A percentile compares a stretch with the other conserved stretches of the same genome.
These are phyloP conservation scores for Mrakia gelida DNA, from an alignment of 768 basidiomycete genomes.

Conservation along the genomic window DNA sequence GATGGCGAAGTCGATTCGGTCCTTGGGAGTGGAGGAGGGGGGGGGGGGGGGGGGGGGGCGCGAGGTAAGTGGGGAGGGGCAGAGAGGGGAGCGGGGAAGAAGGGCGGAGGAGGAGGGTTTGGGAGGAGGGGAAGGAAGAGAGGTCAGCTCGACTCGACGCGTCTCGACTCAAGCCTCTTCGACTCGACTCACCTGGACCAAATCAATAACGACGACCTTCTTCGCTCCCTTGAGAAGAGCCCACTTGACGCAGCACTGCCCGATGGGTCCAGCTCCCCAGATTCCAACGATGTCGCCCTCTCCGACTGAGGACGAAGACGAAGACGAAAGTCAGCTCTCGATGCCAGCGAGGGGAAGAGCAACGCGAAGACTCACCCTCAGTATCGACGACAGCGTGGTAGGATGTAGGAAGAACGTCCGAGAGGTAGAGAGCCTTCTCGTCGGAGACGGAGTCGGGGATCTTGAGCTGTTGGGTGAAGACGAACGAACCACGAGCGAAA, in stretches of 20 bases:
- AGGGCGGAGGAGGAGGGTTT: too few relatives aligned
- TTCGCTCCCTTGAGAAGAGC: slow-evolving; percentile 63
- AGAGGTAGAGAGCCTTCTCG: slow-evolving; percentile 52
- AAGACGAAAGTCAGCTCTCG: too few relatives aligned
- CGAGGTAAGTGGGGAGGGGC: slow-evolving; percentile 29
- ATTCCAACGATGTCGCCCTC: slow-evolving; percentile 66
- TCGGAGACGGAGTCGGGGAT: slow-evolving; percentile 63
- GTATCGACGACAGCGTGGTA: slow-evolving; percentile 72
- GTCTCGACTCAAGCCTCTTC: too few relatives aligned
- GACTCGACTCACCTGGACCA: slow-evolving; percentile 40
- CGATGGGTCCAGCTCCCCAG: slow-evolving; percentile 49
- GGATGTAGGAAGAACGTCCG: slow-evolving; percentile 59
- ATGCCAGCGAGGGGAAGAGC: background rate
- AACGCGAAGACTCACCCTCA: slow-evolving; percentile 39
- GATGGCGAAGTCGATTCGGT: slow-evolving; percentile 52
- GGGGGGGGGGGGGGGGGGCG: too few relatives aligned
- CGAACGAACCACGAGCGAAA: background rate
- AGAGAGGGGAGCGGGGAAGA: too few relatives aligned
- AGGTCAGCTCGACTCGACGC: too few relatives aligned
- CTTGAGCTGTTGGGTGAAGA: slow-evolving; percentile 46
- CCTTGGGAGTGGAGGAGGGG: slow-evolving; percentile 38
- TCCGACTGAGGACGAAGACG: slow-evolving; percentile 48
- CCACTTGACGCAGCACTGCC: slow-evolving; percentile 48
- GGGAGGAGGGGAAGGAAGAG: slow-evolving; percentile 31
- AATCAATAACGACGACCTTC: slow-evolving; percentile 68